Base-by-base conservation (phyloP, 768 basidiomycete species). In the Suillus bovinus region DNA sequence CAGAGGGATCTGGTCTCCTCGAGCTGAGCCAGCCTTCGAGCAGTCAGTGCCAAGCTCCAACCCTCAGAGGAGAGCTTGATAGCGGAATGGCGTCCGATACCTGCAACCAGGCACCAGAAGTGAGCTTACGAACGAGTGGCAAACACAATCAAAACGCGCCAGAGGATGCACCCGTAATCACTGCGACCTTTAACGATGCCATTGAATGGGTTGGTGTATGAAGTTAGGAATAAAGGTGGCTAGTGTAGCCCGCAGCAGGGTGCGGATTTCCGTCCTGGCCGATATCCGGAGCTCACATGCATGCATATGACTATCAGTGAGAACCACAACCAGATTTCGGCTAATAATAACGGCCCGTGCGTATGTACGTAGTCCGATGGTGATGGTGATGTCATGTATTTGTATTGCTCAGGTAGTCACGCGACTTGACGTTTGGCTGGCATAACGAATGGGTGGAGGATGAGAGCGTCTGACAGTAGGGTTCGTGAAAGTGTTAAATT, bases 101-200 rank as follows among this genome's bases (percentile, higher is more conserved):
- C 82, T 83, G 63, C 24, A 55, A 17, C 2, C 27, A n/a, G n/a
- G n/a, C n/a, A n/a, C n/a, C n/a, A 31, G 33, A 24, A 54, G 50
- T 60, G n/a, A 52, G 46, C 59, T 42, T 24, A 38, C 13, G 41
- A 31, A 31, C 5, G 31, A 31, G 17, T 52, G 20, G 6, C 10
- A 27, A 22, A 22, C 44, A n/a, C 24, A 13, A 52, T 46, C 7
- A 4, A 16, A n/a, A 68, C 71, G 17, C 29, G 79, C 94, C 93
- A 55, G 86, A 87, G 4, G 90, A 92, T 27, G 91, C 93, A 41
- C 94, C 94, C 2, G 93, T 96, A 72, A 96, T 82, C 66, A 94
- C 82, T 5, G 90, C 90, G 46, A 95, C 90, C 47, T 87, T 85
- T 41, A 77, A 81, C 5, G 79, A 76, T 61, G 84, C 74, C 65